Evolutionary conservation across 495 filamentous ascomycete genomes (phyloP), one percentile per base, ranked within the genome.

Genomic region (Penicillium bialowiezense): DNA sequence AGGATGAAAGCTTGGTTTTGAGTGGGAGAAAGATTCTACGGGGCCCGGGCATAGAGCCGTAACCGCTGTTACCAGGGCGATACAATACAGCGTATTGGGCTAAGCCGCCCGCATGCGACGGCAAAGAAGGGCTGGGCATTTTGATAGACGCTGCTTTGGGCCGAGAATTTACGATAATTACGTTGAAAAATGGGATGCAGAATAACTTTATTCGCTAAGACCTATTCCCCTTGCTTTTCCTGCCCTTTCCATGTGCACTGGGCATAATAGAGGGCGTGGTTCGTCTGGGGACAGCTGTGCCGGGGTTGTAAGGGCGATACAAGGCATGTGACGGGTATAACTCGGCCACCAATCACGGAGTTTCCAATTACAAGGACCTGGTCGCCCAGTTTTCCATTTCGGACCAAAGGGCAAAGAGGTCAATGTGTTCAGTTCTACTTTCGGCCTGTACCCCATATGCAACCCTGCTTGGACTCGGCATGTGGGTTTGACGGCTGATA

Each of bases 1-100:
- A 70, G 73, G 69, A 48, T 0, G 65, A 64, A 69, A 70, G 70
- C 63, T 66, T 71, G 61, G 59, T 68, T 69, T 65, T 65, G 62
- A 67, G 64, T 70, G 68, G 56, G 70, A 45, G 52, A 61, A 44
- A 59, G 52, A 66, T 69, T 48, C 45, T 70, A 74, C 69, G 70
- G 72, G 70, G 64, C 61, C 64, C 57, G 61, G 36, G 45, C 38
- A 18, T 64, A 63, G 52, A 64, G 57, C 68, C 67, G 68, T 76
- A 73, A 73, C 62, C 72, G 66, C 71, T 64, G 61, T 62, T 64
- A 64, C 61, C 61, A 45, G 31, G 50, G 60, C 58, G 58, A 61
- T 63, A 61, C 58, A 45, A 53, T 70, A 75, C 67, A 33, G 12
- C 34, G 61, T 64, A 73, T 63, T 59, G 65, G 49, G 48, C 47